Base-by-base conservation (phyloP, 2,329 filamentous ascomycete genomes). In the Aspergillus sp. region DNA sequence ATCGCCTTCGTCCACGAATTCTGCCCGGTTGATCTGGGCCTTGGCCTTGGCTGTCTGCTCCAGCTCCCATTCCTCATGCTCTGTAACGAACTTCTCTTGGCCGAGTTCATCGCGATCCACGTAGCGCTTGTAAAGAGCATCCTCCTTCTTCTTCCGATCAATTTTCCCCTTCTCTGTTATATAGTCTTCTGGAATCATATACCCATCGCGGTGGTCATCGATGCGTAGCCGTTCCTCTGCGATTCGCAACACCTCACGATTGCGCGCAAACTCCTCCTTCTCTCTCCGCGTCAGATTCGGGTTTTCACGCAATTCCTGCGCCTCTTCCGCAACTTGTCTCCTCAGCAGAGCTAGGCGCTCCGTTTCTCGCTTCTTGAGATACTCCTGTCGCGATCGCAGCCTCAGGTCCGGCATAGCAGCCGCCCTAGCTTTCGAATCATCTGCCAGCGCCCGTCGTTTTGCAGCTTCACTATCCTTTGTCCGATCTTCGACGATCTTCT, bases 1-100 rank as follows among this genome's bases (percentile, higher is more conserved):
- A 58, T 96, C 88, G 12, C 87, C 87, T 63, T 92, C 87, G 52
- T 93, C 87, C 14, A 90, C 86, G 37, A 88, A 83, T 69, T 96
- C 91, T 0, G 86, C 79, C 53, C 86, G 85, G 64, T 86, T 83
- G 58, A 96, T 91, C 71, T 96, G 92, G 1, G 91, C 87, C 72
- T 93, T 95, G 6, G 91, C 93, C 73, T 96, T 96, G 56, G 87
- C 83, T 1, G 89, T 84, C 76, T 98, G 93, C 70, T 98, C 93
- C 57, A 86, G 80, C 72, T 99, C 95, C 93, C 93, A 99, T 69
- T 96, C 90, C 61, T 99, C 93, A 62, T 96, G 90, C 72, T 99
- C 95, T 0, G 92, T 96, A 57, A 96, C 86, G 66, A 91, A 96
- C 66, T 88, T 89, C 72, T 97, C 93, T 63, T 95, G 88, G 4